These are phyloP conservation scores for Skeletonema menzelii DNA, from an alignment of 108 stramenopile species.

Conservation along the genomic window DNA sequence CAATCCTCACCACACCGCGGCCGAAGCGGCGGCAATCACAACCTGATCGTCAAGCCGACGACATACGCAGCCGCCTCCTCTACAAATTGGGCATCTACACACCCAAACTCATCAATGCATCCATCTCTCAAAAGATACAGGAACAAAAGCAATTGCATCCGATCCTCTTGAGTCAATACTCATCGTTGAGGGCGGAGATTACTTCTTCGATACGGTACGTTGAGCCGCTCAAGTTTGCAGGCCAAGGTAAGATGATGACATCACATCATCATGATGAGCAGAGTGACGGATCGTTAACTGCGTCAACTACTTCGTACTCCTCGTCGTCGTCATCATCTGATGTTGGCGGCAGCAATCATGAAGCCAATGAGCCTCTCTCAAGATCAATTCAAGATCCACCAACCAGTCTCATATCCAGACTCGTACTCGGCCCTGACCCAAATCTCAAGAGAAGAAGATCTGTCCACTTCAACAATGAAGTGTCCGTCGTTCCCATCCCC, in stretches of 20 bases:
- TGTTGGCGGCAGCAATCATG: background rate
- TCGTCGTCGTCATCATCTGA: background rate
- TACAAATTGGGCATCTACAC: conserved; percentile 2
- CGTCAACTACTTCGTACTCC: background rate
- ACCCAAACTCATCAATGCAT: conserved; percentile 1
- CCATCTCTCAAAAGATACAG: conserved; percentile 2
- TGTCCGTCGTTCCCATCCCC: conserved; percentile 59
- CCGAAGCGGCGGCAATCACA: background rate
- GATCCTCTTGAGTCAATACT: background rate
- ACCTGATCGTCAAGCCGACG: background rate
- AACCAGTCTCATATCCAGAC: background rate
- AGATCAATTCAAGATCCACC: background rate
- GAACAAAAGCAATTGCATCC: background rate
- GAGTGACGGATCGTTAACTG: background rate
- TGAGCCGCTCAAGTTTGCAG: background rate
- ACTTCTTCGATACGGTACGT: background rate
- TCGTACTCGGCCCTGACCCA: background rate
- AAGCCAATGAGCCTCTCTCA: background rate
- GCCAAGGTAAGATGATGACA: background rate
- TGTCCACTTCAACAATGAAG: conserved; percentile 6
- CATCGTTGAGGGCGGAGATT: background rate
- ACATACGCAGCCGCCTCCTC: conserved; percentile 6
- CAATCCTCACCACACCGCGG: too few species aligned
- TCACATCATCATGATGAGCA: background rate
- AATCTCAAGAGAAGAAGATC: background rate